Evolutionary conservation across 2,329 filamentous ascomycete genomes (phyloP).

Genomic region (Penicillium sp.): DNA sequence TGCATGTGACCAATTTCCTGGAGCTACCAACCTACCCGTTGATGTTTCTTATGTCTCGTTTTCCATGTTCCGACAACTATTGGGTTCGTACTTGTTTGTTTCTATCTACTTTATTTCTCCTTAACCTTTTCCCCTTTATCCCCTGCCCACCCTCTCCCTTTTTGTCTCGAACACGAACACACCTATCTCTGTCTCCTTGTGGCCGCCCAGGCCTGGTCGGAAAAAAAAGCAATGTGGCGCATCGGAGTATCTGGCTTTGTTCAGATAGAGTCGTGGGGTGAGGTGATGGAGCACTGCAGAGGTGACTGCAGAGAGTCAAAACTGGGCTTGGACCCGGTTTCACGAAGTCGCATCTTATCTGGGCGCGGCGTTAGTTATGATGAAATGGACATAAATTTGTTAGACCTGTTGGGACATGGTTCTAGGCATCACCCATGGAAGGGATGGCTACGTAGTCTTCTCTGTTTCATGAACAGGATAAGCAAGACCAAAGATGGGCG

Average conservation of each 20-base stretch:
- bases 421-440: no score
- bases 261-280: conserved; percentile 19
- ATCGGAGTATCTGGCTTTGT: conserved; percentile 32
- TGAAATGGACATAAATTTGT: conserved; percentile 35
- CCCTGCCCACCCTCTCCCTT: not conserved
- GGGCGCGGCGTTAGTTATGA: conserved; percentile 32
- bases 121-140: conserved; percentile 13
- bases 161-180: not conserved
- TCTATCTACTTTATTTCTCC: conserved; percentile 18
- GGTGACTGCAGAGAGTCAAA: conserved; percentile 9
- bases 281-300: conserved; percentile 15
- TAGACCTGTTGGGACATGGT: conserved; percentile 6
- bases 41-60: conserved; percentile 20
- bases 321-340: conserved; percentile 19
- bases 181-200: conserved; percentile 11
- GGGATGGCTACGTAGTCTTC: not conserved
- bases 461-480: not conserved
- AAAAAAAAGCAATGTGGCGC: conserved; percentile 32
- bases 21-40: conserved; percentile 15
- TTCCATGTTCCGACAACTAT: conserved; percentile 18
- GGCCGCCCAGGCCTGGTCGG: conserved; percentile 4
- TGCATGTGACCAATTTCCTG: conserved; percentile 24
- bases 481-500: no score
- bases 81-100: conserved; percentile 21
- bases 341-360: conserved; percentile 29